Conservation (phyloP, 805 yeast genomes). For the Barnettozyma pratensis region DNA sequence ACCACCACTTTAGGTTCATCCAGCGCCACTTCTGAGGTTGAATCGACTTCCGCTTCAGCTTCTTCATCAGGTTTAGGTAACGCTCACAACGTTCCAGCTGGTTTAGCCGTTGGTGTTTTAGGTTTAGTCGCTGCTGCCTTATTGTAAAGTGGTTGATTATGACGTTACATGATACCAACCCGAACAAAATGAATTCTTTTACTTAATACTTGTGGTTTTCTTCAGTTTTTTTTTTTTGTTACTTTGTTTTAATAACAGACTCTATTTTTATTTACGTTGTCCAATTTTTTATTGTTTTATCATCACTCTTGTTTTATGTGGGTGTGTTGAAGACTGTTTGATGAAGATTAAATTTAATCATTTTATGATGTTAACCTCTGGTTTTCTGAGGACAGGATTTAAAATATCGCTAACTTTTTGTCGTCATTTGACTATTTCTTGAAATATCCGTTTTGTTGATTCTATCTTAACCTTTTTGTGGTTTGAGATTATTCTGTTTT, state of each 20-base stretch:
- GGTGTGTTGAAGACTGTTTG: not conserved
- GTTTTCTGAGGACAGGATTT: not conserved
- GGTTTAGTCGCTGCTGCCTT: constrained; percentile 27
- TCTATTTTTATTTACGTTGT: not conserved
- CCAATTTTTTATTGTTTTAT: not conserved
- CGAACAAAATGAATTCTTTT: not conserved
- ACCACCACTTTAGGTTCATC: constrained; percentile 18
- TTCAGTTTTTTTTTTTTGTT: not conserved
- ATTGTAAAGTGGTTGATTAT: constrained; percentile 7
- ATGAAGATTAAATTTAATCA: not conserved
- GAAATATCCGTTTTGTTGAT: not conserved
- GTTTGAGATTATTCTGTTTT: not conserved
- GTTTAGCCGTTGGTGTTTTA: constrained; percentile 22
- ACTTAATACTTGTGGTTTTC: not conserved
- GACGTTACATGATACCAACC: not conserved
- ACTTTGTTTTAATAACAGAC: not conserved
- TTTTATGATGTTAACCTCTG: not conserved
- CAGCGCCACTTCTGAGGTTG: constrained; percentile 19
- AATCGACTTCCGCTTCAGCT: constrained; percentile 18
- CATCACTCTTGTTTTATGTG: not conserved
- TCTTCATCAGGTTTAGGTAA: constrained; percentile 27
- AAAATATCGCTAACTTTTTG: not conserved
- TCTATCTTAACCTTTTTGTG: not conserved
- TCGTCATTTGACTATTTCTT: not conserved
- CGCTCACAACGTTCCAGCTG: constrained; percentile 20